Conservation (phyloP, 371 early-diverging fungal genomes). For the Apophysomyces sp. region DNA sequence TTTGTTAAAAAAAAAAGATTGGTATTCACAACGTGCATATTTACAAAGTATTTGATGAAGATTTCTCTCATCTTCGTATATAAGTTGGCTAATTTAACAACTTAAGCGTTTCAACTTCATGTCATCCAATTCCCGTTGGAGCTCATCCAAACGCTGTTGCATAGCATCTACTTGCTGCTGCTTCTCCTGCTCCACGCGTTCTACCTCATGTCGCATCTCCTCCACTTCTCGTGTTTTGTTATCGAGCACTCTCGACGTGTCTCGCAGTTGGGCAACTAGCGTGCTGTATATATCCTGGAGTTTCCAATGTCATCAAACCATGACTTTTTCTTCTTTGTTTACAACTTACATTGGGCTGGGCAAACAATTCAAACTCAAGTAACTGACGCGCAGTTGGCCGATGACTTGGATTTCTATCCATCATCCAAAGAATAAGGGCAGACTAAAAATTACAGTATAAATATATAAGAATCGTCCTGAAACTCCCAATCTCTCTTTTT, state of each 20-base stretch:
- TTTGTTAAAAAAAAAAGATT: background rate
- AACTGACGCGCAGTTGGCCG: constrained; percentile 79
- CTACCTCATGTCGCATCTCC: constrained; percentile 16
- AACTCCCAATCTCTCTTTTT: background rate
- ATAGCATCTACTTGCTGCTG: constrained; percentile 16
- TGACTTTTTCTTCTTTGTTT: background rate
- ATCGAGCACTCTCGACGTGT: constrained; percentile 22
- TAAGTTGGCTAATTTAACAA: no score
- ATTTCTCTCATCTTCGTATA: no score
- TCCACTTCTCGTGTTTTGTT: constrained; percentile 30
- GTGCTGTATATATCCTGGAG: constrained; percentile 16
- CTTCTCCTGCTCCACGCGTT: constrained; percentile 26
- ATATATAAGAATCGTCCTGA: constrained; percentile 3
- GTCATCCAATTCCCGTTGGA: constrained; percentile 12
- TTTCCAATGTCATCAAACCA: background rate
- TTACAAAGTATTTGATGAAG: background rate
- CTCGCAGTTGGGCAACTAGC: constrained; percentile 20
- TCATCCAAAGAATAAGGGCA: constrained; percentile 75
- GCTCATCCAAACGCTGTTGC: constrained; percentile 14
- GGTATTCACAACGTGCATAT: background rate
- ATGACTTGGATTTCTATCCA: constrained; percentile 67
- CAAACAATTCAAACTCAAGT: constrained; percentile 67
- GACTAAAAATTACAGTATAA: constrained; percentile 32
- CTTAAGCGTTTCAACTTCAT: background rate
- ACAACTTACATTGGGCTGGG: constrained; percentile 15